Evolutionary conservation across 2,329 filamentous ascomycete genomes (phyloP).

Genomic region (Aspergillus pseudotamarii): DNA sequence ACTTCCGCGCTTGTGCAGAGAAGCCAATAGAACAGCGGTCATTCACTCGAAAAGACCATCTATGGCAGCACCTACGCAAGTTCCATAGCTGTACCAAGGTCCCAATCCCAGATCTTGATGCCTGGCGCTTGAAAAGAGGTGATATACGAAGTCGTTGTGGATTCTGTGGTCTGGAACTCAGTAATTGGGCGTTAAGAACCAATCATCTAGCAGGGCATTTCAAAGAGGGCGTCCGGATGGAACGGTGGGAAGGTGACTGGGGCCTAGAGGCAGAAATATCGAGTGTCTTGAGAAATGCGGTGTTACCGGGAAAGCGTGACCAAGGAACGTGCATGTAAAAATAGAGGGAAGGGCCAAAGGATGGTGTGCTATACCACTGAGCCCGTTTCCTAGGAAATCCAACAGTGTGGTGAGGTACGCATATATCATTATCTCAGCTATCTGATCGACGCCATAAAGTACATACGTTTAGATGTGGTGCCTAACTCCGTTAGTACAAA

Average conservation of each 20-base stretch:
- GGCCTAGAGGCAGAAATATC: conserved; percentile 46
- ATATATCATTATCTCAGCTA: no score
- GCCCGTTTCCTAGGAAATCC: no score
- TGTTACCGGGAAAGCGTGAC: neutral
- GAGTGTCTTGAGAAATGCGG: neutral
- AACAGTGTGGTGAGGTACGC: neutral
- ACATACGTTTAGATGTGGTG: neutral
- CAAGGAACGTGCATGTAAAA: neutral
- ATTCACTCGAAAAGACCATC: conserved; percentile 61
- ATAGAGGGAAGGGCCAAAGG: neutral
- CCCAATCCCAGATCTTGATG: conserved; percentile 54
- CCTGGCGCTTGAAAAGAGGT: conserved; percentile 56
- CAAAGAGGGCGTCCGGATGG: conserved; percentile 56
- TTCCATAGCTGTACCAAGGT: conserved; percentile 56
- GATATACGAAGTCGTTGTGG: conserved; percentile 58
- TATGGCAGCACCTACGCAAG: conserved; percentile 59
- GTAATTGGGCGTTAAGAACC: conserved; percentile 54
- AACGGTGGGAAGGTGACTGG: conserved; percentile 58
- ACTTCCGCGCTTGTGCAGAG: conserved; percentile 55
- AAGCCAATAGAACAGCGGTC: conserved; percentile 55
- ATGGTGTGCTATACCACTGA: no score
- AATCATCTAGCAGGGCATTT: conserved; percentile 61
- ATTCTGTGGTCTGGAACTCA: conserved; percentile 53
- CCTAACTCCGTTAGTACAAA: neutral
- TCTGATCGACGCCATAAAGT: neutral